phyloP scores from a whole-genome alignment of 169 alveolate species.

The Plasmodium vinckei region DNA sequence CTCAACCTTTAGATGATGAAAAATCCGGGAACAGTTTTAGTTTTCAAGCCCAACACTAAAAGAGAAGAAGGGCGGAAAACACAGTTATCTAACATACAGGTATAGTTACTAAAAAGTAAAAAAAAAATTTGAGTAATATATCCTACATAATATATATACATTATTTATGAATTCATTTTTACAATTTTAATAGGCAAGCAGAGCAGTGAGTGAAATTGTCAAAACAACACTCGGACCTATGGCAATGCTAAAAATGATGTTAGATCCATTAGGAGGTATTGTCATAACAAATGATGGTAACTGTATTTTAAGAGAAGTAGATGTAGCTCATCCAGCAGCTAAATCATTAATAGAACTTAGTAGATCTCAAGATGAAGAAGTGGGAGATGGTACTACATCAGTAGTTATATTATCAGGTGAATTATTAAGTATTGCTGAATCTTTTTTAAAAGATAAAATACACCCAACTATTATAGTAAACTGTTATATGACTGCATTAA shows the following conservation, averaged over 20 bases:
- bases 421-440: conserved; percentile 95
- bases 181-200: conserved; percentile 90
- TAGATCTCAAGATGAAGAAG: conserved; percentile 99
- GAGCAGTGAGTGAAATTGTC: conserved; percentile 97
- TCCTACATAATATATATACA: background rate
- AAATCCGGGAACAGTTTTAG: conserved; percentile 81
- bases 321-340: conserved; percentile 99
- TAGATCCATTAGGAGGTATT: conserved; percentile 99
- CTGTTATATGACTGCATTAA: conserved; percentile 96
- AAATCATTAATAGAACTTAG: conserved; percentile 97
- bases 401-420: conserved; percentile 98
- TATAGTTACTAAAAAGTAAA: background rate
- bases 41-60: conserved; percentile 87
- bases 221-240: conserved; percentile 99
- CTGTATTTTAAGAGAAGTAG: conserved; percentile 98
- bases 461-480: conserved; percentile 97
- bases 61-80: conserved; percentile 90
- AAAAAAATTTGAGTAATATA: background rate
- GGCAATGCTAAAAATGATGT: conserved; percentile 98
- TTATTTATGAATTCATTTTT: background rate
- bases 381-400: conserved; percentile 99
- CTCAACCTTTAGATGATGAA: conserved; percentile 20
- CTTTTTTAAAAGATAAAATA: conserved; percentile 93
- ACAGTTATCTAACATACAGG: conserved; percentile 88
- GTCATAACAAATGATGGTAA: conserved; percentile 98